A percentile compares a stretch with the other conserved stretches of the same genome.
These are phyloP conservation scores for Chlorella variabilis DNA, from an alignment of 163 green algal genomes.

Conservation along the genomic window DNA sequence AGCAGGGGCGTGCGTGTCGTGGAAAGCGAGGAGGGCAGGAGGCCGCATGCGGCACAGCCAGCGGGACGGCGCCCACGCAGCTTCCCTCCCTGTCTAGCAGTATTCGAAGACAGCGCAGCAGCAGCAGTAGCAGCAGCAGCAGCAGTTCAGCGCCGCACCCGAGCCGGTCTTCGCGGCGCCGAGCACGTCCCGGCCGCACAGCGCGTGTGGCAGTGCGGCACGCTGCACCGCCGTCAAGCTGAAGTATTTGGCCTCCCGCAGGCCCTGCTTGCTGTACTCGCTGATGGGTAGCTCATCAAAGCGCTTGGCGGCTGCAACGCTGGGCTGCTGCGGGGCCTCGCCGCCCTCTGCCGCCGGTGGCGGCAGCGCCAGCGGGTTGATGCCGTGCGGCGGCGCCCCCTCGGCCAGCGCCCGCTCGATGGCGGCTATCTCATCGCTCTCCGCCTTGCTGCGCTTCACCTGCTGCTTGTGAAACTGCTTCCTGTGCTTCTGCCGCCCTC, in stretches of 20 bases:
- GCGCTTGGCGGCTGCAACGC: conserved; percentile 13
- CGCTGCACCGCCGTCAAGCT: conserved; percentile 95
- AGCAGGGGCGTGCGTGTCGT: too few species aligned
- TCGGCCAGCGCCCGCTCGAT: conserved; percentile 53
- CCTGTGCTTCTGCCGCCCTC: conserved; percentile 4
- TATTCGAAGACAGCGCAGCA: too few species aligned
- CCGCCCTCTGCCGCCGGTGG: conserved; percentile 4
- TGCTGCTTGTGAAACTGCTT: conserved; percentile 8
- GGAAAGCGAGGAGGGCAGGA: too few species aligned
- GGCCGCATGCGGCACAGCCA: too few species aligned
- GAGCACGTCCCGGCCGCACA: conserved; percentile 94
- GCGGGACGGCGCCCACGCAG: too few species aligned
- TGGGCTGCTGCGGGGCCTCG: not conserved
- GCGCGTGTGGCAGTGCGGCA: conserved; percentile 90
- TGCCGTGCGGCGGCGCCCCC: conserved; percentile 57
- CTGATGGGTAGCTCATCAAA: conserved; percentile 89
- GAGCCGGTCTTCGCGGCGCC: conserved; percentile 97
- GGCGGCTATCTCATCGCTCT: conserved; percentile 62
- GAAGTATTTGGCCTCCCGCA: conserved; percentile 76
- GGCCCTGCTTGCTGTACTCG: conserved; percentile 67
- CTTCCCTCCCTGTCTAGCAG: too few species aligned
- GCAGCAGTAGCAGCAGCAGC: too few species aligned
- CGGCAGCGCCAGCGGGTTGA: conserved; percentile 57
- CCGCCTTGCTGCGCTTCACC: conserved; percentile 32
- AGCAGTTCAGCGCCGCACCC: conserved; percentile 15